Base-by-base conservation (phyloP, 1,284 basidiomycete species). In the Retiboletus flavoniger region DNA sequence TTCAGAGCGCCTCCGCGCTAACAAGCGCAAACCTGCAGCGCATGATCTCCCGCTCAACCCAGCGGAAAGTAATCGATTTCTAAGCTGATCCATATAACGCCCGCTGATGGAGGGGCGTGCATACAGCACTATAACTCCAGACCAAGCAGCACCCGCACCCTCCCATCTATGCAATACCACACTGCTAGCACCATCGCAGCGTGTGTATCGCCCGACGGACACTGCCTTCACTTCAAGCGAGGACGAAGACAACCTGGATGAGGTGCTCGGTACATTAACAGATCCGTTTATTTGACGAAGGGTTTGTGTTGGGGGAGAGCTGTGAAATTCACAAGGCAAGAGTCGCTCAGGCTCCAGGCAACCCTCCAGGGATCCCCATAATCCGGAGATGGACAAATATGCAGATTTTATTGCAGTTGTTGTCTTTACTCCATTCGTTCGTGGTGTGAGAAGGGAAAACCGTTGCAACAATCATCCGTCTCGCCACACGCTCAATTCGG, bases 401-500 rank as follows among this genome's bases (percentile, higher is more conserved):
- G 7, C 44, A 44, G 17, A 57, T 34, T 35, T 29, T 29, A 26
- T 38, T 51, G 31, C n/a, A 24, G 40, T 41, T 26, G 9, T 4
- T 13, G 3, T 29, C 13, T 17, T 9, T 46, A 36, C 28, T 59
- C 46, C 44, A 44, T 43, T 14, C 46, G 40, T 3, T 21, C 17
- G 34, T 13, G 3, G 16, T 24, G 11, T 24, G 32, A 34, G 2
- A 16, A 31, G 21, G n/a, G 21, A 5, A 7, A 26, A 14, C n/a
- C 21, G 16, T 47, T 16, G 3, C 14, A 24, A 16, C 16, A 34
- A 39, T 17, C 3, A n/a, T 17, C 34, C 21, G 7, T 32, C 7
- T 19, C 21, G 2, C 36, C 45, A 16, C 36, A 8, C 21, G 16
- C 26, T 63, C 49, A 68, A 39, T 40, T 61, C 32, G 60, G 16